phyloP scores from a whole-genome alignment of 345 rosid genomes.

The Erodium maritimum region DNA sequence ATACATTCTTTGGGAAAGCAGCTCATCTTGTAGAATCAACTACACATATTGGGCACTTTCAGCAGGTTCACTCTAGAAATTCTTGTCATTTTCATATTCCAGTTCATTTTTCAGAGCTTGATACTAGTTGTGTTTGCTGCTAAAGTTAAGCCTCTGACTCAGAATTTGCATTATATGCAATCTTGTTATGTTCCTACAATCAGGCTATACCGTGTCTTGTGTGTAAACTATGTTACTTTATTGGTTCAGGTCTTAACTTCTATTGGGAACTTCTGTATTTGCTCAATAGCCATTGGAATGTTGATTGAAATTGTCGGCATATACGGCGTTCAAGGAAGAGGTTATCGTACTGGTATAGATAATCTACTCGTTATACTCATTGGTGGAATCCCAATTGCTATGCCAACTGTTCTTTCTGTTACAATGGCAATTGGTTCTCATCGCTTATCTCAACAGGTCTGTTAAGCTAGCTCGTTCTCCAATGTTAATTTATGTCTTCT shows the following conservation, averaged over 20 bases:
- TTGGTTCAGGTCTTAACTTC: slow-evolving; percentile 59
- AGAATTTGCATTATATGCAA: not conserved
- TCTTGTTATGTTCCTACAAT: too few species aligned
- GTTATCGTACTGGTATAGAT: slow-evolving; percentile 61
- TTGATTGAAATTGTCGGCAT: slow-evolving; percentile 51
- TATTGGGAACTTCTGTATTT: slow-evolving; percentile 92
- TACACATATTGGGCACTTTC: slow-evolving; percentile 80
- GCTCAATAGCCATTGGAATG: slow-evolving; percentile 85
- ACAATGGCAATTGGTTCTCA: slow-evolving; percentile 94
- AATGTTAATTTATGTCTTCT: slow-evolving; percentile 1
- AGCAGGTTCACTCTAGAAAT: slow-evolving; percentile 36
- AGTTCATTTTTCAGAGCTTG: not conserved
- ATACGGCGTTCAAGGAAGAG: slow-evolving; percentile 35
- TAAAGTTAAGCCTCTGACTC: not conserved
- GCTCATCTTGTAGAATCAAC: slow-evolving; percentile 93
- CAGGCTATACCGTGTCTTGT: not conserved
- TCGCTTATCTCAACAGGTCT: slow-evolving; percentile 70
- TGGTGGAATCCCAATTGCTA: slow-evolving; percentile 97
- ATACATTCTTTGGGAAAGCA: slow-evolving; percentile 86
- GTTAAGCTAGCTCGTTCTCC: not conserved
- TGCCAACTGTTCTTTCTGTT: slow-evolving; percentile 96
- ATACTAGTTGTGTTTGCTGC: not conserved
- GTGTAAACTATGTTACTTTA: not conserved
- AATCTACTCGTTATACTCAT: slow-evolving; percentile 77
- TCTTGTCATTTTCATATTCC: not conserved